Conservation (phyloP, 2,329 filamentous ascomycete genomes). For the Epichloe sp. region DNA sequence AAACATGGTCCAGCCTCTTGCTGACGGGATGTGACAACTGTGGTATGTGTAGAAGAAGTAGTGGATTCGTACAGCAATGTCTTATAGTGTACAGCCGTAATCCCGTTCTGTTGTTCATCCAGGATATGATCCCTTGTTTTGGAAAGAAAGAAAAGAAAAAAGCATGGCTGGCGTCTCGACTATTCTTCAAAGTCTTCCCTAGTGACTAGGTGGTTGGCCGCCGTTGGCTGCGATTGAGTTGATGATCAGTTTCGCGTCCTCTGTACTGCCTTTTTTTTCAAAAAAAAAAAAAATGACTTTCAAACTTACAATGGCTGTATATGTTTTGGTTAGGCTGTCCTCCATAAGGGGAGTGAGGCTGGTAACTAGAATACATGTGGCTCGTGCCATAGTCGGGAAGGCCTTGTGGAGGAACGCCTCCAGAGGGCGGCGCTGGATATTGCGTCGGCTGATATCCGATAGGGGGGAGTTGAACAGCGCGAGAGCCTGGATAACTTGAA, state of each 20-base stretch:
- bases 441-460: conserved; percentile 59
- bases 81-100: conserved; percentile 1
- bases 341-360: conserved; percentile 45
- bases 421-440: conserved; percentile 50
- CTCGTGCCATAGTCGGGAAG: conserved; percentile 41
- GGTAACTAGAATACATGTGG: conserved; percentile 45
- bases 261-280: not conserved
- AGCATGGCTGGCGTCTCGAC: not conserved
- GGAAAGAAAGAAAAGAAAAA: not conserved
- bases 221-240: conserved; percentile 6
- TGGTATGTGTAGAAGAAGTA: not conserved
- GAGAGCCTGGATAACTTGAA: conserved; percentile 43
- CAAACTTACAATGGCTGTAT: conserved; percentile 43
- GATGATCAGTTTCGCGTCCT: not conserved
- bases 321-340: conserved; percentile 43
- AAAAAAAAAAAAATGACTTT: not conserved
- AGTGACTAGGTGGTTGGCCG: conserved; percentile 3
- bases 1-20: not conserved
- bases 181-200: not conserved
- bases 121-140: not conserved
- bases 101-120: not conserved
- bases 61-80: conserved; percentile 3
- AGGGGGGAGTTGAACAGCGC: conserved; percentile 55
- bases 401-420: conserved; percentile 35
- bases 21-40: not conserved